These are phyloP conservation scores for Linnemannia schmuckeri DNA, from an alignment of 192 early-diverging fungal genomes.

Conservation along the genomic window DNA sequence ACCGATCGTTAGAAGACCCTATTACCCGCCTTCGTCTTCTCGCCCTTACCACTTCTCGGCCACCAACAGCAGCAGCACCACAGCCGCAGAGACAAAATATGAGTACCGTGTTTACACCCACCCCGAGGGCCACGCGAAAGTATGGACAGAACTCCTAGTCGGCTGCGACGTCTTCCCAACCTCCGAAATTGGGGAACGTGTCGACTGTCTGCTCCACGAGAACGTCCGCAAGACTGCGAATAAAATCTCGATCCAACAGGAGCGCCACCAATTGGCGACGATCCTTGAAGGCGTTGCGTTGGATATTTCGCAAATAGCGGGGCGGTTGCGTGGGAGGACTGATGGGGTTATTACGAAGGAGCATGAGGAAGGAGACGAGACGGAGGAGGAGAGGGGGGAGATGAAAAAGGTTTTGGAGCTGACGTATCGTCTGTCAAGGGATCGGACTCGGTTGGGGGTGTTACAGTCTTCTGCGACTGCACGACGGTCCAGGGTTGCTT, in stretches of 20 bases:
- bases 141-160: conserved; percentile 11
- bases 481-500: background rate
- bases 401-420: background rate
- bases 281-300: background rate
- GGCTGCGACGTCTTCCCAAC: conserved; percentile 5
- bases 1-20: background rate
- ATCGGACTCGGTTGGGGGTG: background rate
- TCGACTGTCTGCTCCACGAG: background rate
- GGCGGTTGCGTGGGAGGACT: background rate
- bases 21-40: background rate
- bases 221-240: background rate
- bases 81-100: background rate
- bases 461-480: background rate
- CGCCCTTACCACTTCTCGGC: background rate
- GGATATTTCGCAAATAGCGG: background rate
- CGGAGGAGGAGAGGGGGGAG: background rate
- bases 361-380: background rate
- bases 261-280: background rate
- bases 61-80: background rate
- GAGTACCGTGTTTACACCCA: background rate
- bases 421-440: conserved; percentile 4
- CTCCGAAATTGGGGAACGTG: background rate
- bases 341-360: background rate
- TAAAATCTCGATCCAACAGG: background rate
- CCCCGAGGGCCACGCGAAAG: background rate